Conservation (phyloP, 371 early-diverging fungal species). For the Apophysomyces ossiformis region DNA sequence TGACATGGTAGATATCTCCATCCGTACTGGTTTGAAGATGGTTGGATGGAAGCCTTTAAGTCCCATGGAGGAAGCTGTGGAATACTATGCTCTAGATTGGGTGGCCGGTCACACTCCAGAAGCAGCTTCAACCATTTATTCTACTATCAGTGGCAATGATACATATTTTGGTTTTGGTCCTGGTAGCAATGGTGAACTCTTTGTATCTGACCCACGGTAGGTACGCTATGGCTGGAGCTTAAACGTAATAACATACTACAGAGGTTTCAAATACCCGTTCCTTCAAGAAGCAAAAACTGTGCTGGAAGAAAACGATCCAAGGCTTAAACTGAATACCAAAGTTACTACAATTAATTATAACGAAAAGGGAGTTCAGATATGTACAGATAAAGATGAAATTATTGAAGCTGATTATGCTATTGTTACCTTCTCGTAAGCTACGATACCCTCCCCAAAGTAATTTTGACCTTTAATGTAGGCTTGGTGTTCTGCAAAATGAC, state of each 20-base stretch:
- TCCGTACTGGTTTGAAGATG: constrained; percentile 35
- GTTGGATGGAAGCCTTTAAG: constrained; percentile 42
- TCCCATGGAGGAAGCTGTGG: constrained; percentile 41
- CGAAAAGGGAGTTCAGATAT: constrained; percentile 35
- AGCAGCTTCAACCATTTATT: constrained; percentile 31
- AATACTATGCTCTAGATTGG: constrained; percentile 50
- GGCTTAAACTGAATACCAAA: constrained; percentile 35
- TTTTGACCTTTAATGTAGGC: constrained; percentile 11
- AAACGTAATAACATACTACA: constrained; percentile 10
- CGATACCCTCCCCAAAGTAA: background rate
- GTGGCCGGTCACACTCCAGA: constrained; percentile 48
- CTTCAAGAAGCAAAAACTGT: constrained; percentile 36
- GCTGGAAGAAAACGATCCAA: constrained; percentile 34
- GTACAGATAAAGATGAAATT: constrained; percentile 33
- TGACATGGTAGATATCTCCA: constrained; percentile 44
- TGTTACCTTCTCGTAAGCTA: constrained; percentile 48
- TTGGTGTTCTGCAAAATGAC: constrained; percentile 48
- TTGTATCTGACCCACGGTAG: constrained; percentile 48
- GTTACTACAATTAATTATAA: constrained; percentile 40
- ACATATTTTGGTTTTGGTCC: constrained; percentile 45
- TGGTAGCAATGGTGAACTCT: constrained; percentile 41
- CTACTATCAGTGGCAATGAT: constrained; percentile 33
- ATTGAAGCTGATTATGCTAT: constrained; percentile 56
- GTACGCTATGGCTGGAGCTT: background rate
- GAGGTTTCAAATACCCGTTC: constrained; percentile 52